Base-by-base conservation (phyloP, 805 yeast genomes). In the Saccharomycopsis malanga region DNA sequence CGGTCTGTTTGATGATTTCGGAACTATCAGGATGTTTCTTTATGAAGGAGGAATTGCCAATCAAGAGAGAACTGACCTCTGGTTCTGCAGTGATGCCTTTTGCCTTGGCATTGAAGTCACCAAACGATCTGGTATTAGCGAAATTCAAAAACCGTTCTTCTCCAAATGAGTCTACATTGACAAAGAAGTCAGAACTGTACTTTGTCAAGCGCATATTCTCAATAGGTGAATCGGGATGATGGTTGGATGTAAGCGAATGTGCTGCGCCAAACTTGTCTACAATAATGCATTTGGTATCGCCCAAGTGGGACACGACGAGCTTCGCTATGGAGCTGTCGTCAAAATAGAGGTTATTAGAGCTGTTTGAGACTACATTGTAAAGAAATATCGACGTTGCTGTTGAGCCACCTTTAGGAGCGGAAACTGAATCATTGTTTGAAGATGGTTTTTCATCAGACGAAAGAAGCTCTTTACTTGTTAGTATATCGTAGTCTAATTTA, bases 61-160 rank as follows among this genome's bases (percentile, higher is more conserved):
- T 71, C 9, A 84, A 60, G 54, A 69, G 76, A 47, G 84, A 83
- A 17, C 72, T 68, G 41, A 93, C 71, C 53, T 93, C 97, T 0
- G 98, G 98, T 65, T 93, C 98, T 12, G 96, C 87, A 0, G 89
- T 72, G 1, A 93, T 79, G 0, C 98, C 98, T 60, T 79, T 76
- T 32, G 81, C 72, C 63, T 93, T 93, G 45, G 80, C 95, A 22
- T 72, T 69, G 14, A 81, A 58, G 64, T 93, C 98, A 35, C 98
- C 98, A 71, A 93, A 93, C 1, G 96, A 73, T 54, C 98, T 73
- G 1, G 98, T 93, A 59, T 93, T 93, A 20, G 97, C 96, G 59
- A 80, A 82, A 53, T 79, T 74, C 48, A 77, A 57, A 57, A 81
- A 89, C 48, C 98, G 62, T 58, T 84, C 87, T 58, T 88, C 95